These are phyloP conservation scores for Discostella stelligera DNA, from an alignment of 352 stramenopile genomes.

Conservation along the genomic window DNA sequence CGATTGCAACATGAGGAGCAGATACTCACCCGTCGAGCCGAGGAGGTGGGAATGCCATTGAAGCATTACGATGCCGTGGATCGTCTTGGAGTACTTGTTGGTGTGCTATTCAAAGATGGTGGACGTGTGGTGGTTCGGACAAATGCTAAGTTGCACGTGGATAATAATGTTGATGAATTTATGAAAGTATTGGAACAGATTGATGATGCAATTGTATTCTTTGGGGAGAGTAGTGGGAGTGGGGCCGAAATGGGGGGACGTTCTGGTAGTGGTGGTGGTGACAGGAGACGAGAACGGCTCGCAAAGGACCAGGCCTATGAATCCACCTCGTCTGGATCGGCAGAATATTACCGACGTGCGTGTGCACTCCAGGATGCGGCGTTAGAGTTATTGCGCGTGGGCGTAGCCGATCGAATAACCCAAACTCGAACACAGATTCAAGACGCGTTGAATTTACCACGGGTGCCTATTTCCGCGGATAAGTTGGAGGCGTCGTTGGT, in stretches of 20 bases:
- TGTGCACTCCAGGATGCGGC: slow-evolving; percentile 78
- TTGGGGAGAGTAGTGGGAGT: slow-evolving; percentile 59
- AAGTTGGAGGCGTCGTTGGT: slow-evolving; percentile 78
- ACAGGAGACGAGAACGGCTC: neutral
- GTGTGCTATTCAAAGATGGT: slow-evolving; percentile 70
- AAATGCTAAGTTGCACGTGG: slow-evolving; percentile 72
- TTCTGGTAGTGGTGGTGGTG: slow-evolving; percentile 11
- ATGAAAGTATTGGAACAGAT: slow-evolving; percentile 53
- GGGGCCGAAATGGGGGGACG: slow-evolving; percentile 35
- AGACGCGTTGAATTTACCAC: slow-evolving; percentile 62
- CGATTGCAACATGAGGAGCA: slow-evolving; percentile 73
- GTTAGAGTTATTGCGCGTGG: slow-evolving; percentile 69
- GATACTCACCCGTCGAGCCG: slow-evolving; percentile 58
- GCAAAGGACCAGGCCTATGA: slow-evolving; percentile 21
- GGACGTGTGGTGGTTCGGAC: slow-evolving; percentile 55
- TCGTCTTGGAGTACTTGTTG: slow-evolving; percentile 63
- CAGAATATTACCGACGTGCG: slow-evolving; percentile 75
- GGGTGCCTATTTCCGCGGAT: slow-evolving; percentile 63
- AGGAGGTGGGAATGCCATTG: slow-evolving; percentile 77
- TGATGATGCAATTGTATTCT: slow-evolving; percentile 75
- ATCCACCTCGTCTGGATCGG: slow-evolving; percentile 45
- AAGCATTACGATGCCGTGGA: slow-evolving; percentile 82
- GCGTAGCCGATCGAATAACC: slow-evolving; percentile 75
- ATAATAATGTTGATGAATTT: slow-evolving; percentile 50
- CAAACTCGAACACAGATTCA: slow-evolving; percentile 62